Base-by-base conservation (phyloP, 1,284 basidiomycete genomes). In the Irpex sp. region DNA sequence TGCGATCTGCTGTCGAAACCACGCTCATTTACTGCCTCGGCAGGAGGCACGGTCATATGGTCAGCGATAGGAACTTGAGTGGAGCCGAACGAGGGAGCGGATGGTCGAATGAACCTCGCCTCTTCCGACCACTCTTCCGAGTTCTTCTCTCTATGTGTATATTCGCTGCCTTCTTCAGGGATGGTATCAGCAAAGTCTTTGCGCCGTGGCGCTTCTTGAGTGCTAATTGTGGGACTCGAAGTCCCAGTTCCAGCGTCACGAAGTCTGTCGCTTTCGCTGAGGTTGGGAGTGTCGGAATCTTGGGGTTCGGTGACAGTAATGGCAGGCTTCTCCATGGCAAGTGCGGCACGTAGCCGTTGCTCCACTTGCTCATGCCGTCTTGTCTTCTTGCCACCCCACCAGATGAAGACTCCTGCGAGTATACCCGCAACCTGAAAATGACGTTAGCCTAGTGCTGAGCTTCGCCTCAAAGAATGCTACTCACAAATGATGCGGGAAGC, bases 311-410 rank as follows among this genome's bases (percentile, higher is more conserved):
- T 21, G 50, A 49, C 54, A 37, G 36, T 46, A 39, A 37, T 33
- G 13, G 9, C 26, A 33, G 64, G 63, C 26, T 49, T 50, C 31
- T 80, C 80, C 67, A 77, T 76, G 17, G 82, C 82, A 35, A 96
- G 80, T 1, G 90, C 93, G 36, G 83, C 80, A 50, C 86, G 83
- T 1, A 97, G 77, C 61, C 87, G 82, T 61, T 88, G 80, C 71
- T 89, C 83, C 13, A 96, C 92, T 68, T 87, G 83, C 64, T 86
- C 82, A 1, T 85, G 85, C 66, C 94, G 88, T 71, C 92, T 94
- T 5, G 93, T 94, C 69, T 86, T 83, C 66, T 85, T 81, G 1
- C 90, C 87, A 26, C 93, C 94, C 67, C 82, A 81, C 83, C 88
- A 94, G 68, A 95, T 95, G 60, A 92, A 78, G 4, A 94, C 76